A percentile compares a stretch with the other conserved stretches of the same genome.
Evolutionary conservation across 176 grass and related monocot genomes (phyloP).

Genomic region (Carex cristatella): DNA sequence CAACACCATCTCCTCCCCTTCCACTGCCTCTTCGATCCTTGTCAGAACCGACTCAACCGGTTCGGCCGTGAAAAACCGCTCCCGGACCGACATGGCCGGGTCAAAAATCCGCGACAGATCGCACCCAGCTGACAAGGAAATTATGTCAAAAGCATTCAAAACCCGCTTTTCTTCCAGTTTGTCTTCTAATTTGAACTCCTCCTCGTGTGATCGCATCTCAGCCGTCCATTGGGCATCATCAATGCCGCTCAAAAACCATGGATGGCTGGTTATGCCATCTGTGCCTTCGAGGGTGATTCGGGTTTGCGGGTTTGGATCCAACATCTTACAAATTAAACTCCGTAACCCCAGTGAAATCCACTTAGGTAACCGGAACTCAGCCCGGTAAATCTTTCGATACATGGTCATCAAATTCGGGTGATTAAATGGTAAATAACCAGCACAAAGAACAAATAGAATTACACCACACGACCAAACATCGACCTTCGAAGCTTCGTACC

Average conservation of each 20-base stretch:
- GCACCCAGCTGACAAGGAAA: slow-evolving; percentile 49
- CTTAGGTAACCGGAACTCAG: slow-evolving; percentile 51
- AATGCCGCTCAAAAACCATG: slow-evolving; percentile 50
- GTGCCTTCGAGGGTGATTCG: slow-evolving; percentile 47
- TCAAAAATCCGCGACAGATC: slow-evolving; percentile 61
- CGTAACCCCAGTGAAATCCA: slow-evolving; percentile 67
- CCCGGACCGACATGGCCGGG: slow-evolving; percentile 15
- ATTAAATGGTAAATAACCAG: slow-evolving; percentile 96
- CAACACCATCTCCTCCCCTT: slow-evolving; percentile 23
- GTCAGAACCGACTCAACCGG: slow-evolving; percentile 7
- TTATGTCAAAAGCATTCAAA: slow-evolving; percentile 82
- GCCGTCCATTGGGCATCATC: slow-evolving; percentile 5
- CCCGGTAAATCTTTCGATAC: slow-evolving; percentile 86
- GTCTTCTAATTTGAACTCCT: slow-evolving; percentile 31
- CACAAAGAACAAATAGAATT: slow-evolving; percentile 73
- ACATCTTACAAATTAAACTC: slow-evolving; percentile 44
- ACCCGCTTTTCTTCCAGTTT: slow-evolving; percentile 26
- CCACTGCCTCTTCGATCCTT: slow-evolving; percentile 27
- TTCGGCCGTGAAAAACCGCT: slow-evolving; percentile 48
- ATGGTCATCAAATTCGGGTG: slow-evolving; percentile 71
- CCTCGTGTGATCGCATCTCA: slow-evolving; percentile 32
- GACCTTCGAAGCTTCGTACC: slow-evolving; percentile 61
- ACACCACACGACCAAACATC: slow-evolving; percentile 93
- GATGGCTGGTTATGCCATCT: slow-evolving; percentile 45
- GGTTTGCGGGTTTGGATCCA: slow-evolving; percentile 56